Base-by-base conservation (phyloP, 352 stramenopile species). In the Globisporangium splendens region DNA sequence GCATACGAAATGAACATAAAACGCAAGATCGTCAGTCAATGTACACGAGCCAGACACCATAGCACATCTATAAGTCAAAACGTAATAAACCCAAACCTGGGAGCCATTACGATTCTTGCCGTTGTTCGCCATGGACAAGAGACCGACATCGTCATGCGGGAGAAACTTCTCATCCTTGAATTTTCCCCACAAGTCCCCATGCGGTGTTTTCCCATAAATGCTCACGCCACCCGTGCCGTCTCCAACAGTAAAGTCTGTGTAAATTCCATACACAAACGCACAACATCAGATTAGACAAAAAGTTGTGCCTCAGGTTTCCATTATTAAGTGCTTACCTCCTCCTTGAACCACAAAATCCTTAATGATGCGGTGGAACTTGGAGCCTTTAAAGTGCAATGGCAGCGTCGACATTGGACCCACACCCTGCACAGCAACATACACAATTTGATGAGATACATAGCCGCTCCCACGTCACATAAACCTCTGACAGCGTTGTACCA, bases 311-410 rank as follows among this genome's bases (percentile, higher is more conserved):
- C 28, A 10, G 18, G 5, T 18, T 24, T 4, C 8, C 17, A 20
- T 7, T 11, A 50, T 42, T 54, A 21, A 42, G 44, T 39, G 41
- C 0, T 10, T 31, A 85, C 77, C 77, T 68, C 87, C 87, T 33
- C 86, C 86, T 68, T 95, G 88, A 0, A 97, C 79, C 62, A 97
- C 84, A 60, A 97, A 97, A 57, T 96, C 87, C 61, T 96, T 95
- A 62, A 97, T 96, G n/a, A 97, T 79, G 18, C 91, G 86, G 59
- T 97, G 91, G 54, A 97, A 96, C 46, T 88, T 89, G 49, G 77
- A 86, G 24, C 83, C 86, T 51, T 96, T 95, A 69, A 96, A 97
- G 54, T 85, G 79, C 46, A 95, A 59, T 8, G 77, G 60, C 48
- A 70, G 56, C 12, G 44, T 63, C 24, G 55, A 42, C n/a, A 56